Base-by-base conservation (phyloP, 495 filamentous ascomycete species). In the Thozetella sp. region DNA sequence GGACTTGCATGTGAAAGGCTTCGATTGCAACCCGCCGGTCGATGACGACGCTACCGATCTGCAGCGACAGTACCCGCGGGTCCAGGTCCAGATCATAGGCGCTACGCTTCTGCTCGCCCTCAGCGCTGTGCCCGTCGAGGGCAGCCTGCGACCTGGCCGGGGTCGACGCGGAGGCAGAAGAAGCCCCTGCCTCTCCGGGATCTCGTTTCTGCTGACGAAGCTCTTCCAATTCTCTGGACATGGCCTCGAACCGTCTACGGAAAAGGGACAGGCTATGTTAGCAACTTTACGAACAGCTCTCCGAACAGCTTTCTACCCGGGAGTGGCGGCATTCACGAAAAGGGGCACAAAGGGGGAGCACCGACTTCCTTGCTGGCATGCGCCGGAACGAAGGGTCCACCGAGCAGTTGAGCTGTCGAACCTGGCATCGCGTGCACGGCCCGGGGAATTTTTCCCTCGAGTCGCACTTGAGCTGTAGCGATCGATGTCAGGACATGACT, bases 371-470 rank as follows among this genome's bases (percentile, higher is more conserved):
- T 51, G 66, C 66, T 20, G 68, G 68, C 34, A 62, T 69, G 30
- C 68, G 62, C 53, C 63, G 60, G 62, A 71, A 71, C 24, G 66
- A 65, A 26, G 66, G 66, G 43, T 71, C 68, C 48, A 71, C 62
- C n/a, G 59, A 59, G 45, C 68, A 71, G 25, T 60, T 56, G 0
- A 65, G 58, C 23, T 64, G 59, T 56, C 66, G 67, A 15, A 60
- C 58, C 45, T 69, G 62, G 24, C 68, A 71, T 58, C 68, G 60
- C 17, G 59, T 61, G 34, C 68, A 71, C 17, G 68, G 66, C 20
- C 65, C 67, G n/a, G 68, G 68, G 55, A 71, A 71, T 25, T 63
- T 65, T 34, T 69, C 68, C 45, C 61, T 67, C 12, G 68, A 69
- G 53, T 71, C 68, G 62, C 68, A 71, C 20, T 66, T 66, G 45